These are phyloP conservation scores for Rhizophagus prolifer DNA, from an alignment of 192 early-diverging fungal genomes.

Conservation along the genomic window DNA sequence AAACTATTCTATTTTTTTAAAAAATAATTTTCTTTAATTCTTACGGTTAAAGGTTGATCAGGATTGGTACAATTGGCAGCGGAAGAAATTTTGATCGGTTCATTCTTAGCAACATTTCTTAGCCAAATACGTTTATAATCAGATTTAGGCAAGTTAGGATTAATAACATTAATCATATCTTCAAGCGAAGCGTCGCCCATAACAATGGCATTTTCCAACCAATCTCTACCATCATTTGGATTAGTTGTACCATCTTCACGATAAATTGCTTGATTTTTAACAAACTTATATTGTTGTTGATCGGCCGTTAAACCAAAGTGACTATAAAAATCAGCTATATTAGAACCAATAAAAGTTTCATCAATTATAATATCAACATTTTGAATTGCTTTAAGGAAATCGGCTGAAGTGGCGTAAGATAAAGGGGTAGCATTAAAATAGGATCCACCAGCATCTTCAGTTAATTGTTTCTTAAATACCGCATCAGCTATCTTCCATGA, in stretches of 20 bases:
- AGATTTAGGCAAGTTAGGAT: slow-evolving; percentile 52
- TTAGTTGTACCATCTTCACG: slow-evolving; percentile 68
- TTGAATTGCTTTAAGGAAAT: slow-evolving; percentile 53
- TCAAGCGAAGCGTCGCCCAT: slow-evolving; percentile 70
- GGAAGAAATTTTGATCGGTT: slow-evolving; percentile 48
- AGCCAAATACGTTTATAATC: slow-evolving; percentile 62
- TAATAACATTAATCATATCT: slow-evolving; percentile 65
- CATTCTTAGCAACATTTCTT: slow-evolving; percentile 63
- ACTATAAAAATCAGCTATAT: slow-evolving; percentile 49
- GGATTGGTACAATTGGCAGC: slow-evolving; percentile 57
- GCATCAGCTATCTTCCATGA: slow-evolving; percentile 59
- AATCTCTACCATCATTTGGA: slow-evolving; percentile 62
- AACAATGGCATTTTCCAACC: slow-evolving; percentile 66
- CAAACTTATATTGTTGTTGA: slow-evolving; percentile 56
- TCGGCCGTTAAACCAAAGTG: slow-evolving; percentile 54
- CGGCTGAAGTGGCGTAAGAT: slow-evolving; percentile 39
- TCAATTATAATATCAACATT: slow-evolving; percentile 70
- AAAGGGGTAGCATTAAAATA: slow-evolving; percentile 47
- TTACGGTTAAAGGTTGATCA: no score
- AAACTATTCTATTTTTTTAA: no score
- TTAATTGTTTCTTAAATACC: slow-evolving; percentile 58
- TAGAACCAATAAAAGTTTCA: slow-evolving; percentile 58
- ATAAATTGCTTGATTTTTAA: slow-evolving; percentile 60
- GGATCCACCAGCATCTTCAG: slow-evolving; percentile 65
- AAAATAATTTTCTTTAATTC: no score